Evolutionary conservation across 116 monocot species (phyloP).

Genomic region (Zostera marina): DNA sequence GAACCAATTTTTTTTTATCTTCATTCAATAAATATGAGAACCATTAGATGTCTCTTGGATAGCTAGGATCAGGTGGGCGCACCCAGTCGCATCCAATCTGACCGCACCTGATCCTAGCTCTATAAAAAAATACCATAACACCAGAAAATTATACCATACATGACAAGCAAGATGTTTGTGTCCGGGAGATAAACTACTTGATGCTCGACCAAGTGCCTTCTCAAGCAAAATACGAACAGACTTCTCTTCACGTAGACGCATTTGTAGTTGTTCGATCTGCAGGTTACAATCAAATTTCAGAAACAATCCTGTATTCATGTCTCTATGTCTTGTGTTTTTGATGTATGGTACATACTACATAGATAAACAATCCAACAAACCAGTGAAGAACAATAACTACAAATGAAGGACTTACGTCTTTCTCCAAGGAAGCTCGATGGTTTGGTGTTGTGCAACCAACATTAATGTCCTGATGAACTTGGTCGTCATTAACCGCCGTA

Average conservation of each 20-base stretch:
- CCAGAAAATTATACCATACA: constrained; percentile 10
- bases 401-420: constrained; percentile 43
- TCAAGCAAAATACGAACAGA: constrained; percentile 50
- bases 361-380: background rate
- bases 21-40: too few species aligned
- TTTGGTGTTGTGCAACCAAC: constrained; percentile 12
- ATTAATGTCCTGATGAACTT: constrained; percentile 9
- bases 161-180: constrained; percentile 53
- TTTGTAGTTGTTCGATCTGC: constrained; percentile 62
- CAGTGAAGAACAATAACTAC: background rate
- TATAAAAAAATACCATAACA: too few species aligned
- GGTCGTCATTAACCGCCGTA: constrained; percentile 3
- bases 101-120: too few species aligned
- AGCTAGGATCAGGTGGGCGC: too few species aligned
- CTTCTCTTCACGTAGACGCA: constrained; percentile 58
- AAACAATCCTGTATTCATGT: too few species aligned
- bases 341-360: background rate
- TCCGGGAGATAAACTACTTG: constrained; percentile 67
- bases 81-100: too few species aligned
- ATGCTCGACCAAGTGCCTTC: constrained; percentile 58
- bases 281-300: constrained; percentile 1
- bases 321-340: background rate
- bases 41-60: too few species aligned
- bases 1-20: too few species aligned
- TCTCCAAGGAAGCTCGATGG: constrained; percentile 45